Conservation (phyloP, 2,329 filamentous ascomycete species). For the Ascomycota sp. region DNA sequence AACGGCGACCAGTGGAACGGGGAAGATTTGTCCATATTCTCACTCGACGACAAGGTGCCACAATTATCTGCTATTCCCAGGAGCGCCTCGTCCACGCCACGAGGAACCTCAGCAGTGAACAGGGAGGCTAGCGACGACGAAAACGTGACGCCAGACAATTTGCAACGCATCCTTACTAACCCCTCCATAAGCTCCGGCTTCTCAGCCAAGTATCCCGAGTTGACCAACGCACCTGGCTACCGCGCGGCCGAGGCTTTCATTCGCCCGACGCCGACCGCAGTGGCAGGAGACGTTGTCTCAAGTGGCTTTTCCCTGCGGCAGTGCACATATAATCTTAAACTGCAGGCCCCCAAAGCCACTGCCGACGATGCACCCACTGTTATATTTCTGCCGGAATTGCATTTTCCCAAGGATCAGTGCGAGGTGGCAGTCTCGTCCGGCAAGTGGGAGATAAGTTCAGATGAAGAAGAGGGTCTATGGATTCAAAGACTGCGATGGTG, state of each 20-base stretch:
- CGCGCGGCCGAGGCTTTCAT: constrained; percentile 88
- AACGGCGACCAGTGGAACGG: constrained; percentile 95
- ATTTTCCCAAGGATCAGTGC: constrained; percentile 61
- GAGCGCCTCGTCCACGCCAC: constrained; percentile 17
- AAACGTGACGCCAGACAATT: constrained; percentile 51
- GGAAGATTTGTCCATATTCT: constrained; percentile 84
- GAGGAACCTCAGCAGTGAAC: constrained; percentile 9
- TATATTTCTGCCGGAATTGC: constrained; percentile 75
- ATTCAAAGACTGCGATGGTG: constrained; percentile 77
- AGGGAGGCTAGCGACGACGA: constrained; percentile 25
- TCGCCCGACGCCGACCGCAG: constrained; percentile 59
- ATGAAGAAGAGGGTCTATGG: constrained; percentile 47
- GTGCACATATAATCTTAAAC: constrained; percentile 54
- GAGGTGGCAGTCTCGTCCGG: constrained; percentile 62
- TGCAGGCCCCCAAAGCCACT: constrained; percentile 40
- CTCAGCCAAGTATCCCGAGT: constrained; percentile 30
- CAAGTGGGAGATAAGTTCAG: constrained; percentile 68
- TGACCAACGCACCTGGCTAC: constrained; percentile 49
- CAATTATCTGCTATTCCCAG: constrained; percentile 29
- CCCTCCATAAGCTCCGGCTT: constrained; percentile 41
- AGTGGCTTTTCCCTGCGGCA: constrained; percentile 69
- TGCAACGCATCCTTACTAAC: constrained; percentile 52
- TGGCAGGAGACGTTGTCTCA: constrained; percentile 47
- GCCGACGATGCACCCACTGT: constrained; percentile 50
- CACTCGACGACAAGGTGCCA: constrained; percentile 53